Evolutionary conservation across 2,329 filamentous ascomycete genomes (phyloP).

Genomic region (Talaromyces rugulosus): DNA sequence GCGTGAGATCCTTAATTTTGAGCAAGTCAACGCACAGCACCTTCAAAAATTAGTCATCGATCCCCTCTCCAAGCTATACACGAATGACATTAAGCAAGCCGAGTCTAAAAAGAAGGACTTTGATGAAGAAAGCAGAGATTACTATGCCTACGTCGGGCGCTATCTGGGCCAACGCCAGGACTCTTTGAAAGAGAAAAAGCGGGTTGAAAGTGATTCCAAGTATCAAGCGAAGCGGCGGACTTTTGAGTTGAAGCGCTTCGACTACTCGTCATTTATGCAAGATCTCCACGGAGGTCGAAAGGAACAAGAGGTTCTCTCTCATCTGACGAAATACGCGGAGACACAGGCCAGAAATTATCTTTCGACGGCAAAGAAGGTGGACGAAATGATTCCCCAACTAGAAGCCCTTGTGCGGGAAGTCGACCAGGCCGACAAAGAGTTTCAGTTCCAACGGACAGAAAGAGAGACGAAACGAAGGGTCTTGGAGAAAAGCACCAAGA

Average conservation of each 20-base stretch:
- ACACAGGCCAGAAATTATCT: constrained; percentile 82
- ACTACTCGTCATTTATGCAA: constrained; percentile 99
- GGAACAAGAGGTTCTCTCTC: constrained; percentile 92
- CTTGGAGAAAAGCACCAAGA: constrained; percentile 79
- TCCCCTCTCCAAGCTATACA: constrained; percentile 85
- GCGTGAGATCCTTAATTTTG: constrained; percentile 80
- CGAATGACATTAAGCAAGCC: constrained; percentile 94
- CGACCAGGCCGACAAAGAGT: constrained; percentile 91
- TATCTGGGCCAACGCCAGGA: constrained; percentile 97
- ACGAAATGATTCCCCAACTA: constrained; percentile 79
- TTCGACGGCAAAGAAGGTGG: constrained; percentile 78
- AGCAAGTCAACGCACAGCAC: constrained; percentile 76
- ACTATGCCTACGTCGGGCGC: constrained; percentile 89
- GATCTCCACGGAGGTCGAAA: constrained; percentile 98
- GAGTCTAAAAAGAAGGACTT: constrained; percentile 97
- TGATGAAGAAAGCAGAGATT: constrained; percentile 97
- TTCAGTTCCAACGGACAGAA: constrained; percentile 90
- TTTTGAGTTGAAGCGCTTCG: constrained; percentile 95
- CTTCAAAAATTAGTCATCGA: constrained; percentile 94
- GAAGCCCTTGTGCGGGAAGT: constrained; percentile 87
- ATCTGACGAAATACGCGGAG: constrained; percentile 90
- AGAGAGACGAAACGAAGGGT: constrained; percentile 88
- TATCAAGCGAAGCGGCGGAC: constrained; percentile 91
- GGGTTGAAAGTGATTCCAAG: constrained; percentile 89
- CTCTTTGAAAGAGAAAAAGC: constrained; percentile 95